phyloP scores from a whole-genome alignment of 345 rosid species.

The Isatis tinctoria region DNA sequence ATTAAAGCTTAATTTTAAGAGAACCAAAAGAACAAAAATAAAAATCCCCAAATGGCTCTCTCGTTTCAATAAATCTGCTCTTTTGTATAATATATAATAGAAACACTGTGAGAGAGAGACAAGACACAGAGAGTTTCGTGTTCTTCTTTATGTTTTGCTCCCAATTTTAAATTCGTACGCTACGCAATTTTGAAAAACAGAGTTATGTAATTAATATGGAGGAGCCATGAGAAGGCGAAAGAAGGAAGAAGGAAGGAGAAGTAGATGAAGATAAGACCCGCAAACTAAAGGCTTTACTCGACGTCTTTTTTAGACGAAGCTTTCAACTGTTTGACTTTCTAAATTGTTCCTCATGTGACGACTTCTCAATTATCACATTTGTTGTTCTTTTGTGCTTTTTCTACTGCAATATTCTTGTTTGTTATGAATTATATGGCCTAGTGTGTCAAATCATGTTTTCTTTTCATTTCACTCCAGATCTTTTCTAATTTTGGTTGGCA shows the following conservation, averaged over 20 bases:
- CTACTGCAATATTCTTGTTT: background rate
- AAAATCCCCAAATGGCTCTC: background rate
- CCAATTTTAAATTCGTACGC: background rate
- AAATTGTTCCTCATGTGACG: background rate
- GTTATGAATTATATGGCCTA: background rate
- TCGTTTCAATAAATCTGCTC: background rate
- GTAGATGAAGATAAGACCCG: slow-evolving; percentile 15
- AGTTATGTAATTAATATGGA: background rate
- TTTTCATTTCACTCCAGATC: background rate
- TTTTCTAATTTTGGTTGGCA: background rate
- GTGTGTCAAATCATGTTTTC: background rate
- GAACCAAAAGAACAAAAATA: background rate
- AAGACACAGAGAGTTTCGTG: background rate
- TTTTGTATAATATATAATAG: background rate
- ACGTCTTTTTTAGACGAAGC: background rate
- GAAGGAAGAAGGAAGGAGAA: background rate
- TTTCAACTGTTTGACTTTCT: slow-evolving; percentile 10
- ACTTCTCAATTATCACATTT: background rate
- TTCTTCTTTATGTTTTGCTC: slow-evolving; percentile 1
- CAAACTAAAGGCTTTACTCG: background rate
- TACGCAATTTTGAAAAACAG: background rate
- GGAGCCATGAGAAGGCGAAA: background rate
- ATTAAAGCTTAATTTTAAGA: slow-evolving; percentile 2
- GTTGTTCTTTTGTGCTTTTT: background rate
- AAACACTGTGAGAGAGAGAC: background rate